A percentile compares a stretch with the other conserved stretches of the same genome.
Evolutionary conservation across 768 basidiomycete genomes (phyloP).

Genomic region (Suillus plorans): DNA sequence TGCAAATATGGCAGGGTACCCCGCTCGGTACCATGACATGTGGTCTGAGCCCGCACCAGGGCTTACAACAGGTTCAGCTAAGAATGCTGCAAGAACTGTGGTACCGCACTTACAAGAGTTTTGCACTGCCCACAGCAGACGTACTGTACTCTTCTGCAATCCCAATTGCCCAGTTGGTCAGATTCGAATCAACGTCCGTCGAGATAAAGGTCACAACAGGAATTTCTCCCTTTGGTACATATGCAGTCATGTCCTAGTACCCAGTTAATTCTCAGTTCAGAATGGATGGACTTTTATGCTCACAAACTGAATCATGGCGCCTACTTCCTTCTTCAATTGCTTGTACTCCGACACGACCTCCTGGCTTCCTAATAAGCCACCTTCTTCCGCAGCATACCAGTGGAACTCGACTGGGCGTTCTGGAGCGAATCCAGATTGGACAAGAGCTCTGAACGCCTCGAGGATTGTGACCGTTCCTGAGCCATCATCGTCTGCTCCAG

Average conservation of each 20-base stretch:
- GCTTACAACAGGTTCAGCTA: constrained; percentile 21
- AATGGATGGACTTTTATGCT: constrained; percentile 24
- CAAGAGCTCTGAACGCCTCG: constrained; percentile 71
- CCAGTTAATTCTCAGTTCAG: constrained; percentile 35
- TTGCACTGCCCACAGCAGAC: constrained; percentile 14
- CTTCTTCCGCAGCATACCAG: constrained; percentile 79
- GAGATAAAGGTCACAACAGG: constrained; percentile 31
- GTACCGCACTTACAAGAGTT: constrained; percentile 31
- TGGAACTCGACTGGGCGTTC: constrained; percentile 72
- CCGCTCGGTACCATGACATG: constrained; percentile 44
- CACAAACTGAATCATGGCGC: constrained; percentile 50
- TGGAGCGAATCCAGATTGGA: constrained; percentile 68
- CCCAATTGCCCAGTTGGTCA: constrained; percentile 38
- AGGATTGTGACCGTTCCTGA: constrained; percentile 77
- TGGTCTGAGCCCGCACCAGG: constrained; percentile 45
- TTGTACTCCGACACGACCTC: constrained; percentile 54
- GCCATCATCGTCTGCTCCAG: constrained; percentile 52
- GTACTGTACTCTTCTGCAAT: constrained; percentile 33
- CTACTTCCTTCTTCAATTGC: constrained; percentile 41
- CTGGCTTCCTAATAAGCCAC: constrained; percentile 32
- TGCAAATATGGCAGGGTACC: constrained; percentile 41
- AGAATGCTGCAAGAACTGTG: not conserved
- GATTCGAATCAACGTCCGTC: constrained; percentile 41
- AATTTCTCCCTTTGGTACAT: constrained; percentile 16
- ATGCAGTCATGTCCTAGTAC: constrained; percentile 39